Conservation (phyloP, 768 basidiomycete genomes). For the Phlebiopsis flavidoalba region DNA sequence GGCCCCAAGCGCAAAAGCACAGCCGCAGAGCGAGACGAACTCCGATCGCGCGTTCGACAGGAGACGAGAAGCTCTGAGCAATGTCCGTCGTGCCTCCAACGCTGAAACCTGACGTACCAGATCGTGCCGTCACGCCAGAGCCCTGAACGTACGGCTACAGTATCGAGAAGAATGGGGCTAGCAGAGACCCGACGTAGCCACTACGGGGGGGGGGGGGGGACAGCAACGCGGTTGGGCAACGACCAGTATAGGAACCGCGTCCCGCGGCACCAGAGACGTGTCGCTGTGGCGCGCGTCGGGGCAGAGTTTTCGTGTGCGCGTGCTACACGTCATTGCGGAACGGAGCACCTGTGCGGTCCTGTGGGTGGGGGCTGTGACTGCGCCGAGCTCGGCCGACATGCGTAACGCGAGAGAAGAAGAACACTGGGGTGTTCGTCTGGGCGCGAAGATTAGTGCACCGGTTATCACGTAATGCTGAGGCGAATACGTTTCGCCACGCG, state of each 20-base stretch:
- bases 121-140: slow-evolving; percentile 63
- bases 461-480: slow-evolving; percentile 71
- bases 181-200: neutral
- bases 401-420: neutral
- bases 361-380: neutral
- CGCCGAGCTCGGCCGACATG: slow-evolving; percentile 2
- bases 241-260: neutral
- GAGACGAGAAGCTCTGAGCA: slow-evolving; percentile 49
- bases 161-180: slow-evolving; percentile 57
- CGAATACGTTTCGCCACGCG: slow-evolving; percentile 75
- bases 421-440: slow-evolving; percentile 29
- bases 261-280: neutral
- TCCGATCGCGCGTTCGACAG: slow-evolving; percentile 27
- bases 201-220: no score
- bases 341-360: neutral
- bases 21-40: slow-evolving; percentile 8
- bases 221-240: neutral
- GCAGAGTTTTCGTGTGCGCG: neutral
- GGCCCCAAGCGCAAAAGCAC: neutral
- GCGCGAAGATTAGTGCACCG: slow-evolving; percentile 63
- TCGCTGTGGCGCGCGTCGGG: slow-evolving; percentile 8
- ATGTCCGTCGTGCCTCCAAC: slow-evolving; percentile 37
- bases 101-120: slow-evolving; percentile 25
- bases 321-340: slow-evolving; percentile 2
- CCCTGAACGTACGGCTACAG: slow-evolving; percentile 64